Evolutionary conservation across 768 basidiomycete species (phyloP), one percentile per base, ranked within the genome.

Genomic region (Chalciporus chontae): DNA sequence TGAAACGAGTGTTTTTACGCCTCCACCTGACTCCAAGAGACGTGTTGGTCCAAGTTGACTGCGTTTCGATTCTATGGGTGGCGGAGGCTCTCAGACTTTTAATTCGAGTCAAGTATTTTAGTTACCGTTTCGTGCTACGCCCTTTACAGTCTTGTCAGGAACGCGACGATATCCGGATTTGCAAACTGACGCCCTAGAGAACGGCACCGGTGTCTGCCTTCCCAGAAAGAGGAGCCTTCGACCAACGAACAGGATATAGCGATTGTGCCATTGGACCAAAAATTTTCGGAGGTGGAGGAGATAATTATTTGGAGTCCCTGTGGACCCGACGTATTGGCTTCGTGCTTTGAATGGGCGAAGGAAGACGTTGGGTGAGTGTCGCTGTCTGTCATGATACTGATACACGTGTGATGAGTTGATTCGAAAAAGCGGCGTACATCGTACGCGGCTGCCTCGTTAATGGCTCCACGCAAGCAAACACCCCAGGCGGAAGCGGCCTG

Each of bases 231-330:
- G 43, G 17, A 39, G 46, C 42, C 50, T 50, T 45, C 27, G 24
- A 23, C 19, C 31, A 40, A 5, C 44, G 42, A 62, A 59, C 56
- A 57, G 60, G 24, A 45, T 61, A 61, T 61, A 53, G 60, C 45
- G 21, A 11, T n/a, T 17, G 3, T 13, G n/a, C 17, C 39, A 62
- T 62, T 59, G 60, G 60, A 15, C 43, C n/a, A 19, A 36, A 18
- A 5, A n/a, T n/a, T 23, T 47, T 59, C 48, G 59, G 52, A 50
- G 3, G 59, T 60, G 48, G 40, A 8, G 27, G 32, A 29, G 47
- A n/a, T 36, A 15, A 13, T 15, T 21, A 14, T 32, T 32, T 2
- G n/a, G 15, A 36, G 14, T 14, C 43, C 47, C 56, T 51, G 45
- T 34, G 26, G 10, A 32, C 17, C 37, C 38, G 41, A 48, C n/a